Percentiles rank a stretch among this genome's conserved stretches.
These are phyloP conservation scores for Barnettozyma pratensis DNA, from an alignment of 805 yeast genomes.

Conservation along the genomic window DNA sequence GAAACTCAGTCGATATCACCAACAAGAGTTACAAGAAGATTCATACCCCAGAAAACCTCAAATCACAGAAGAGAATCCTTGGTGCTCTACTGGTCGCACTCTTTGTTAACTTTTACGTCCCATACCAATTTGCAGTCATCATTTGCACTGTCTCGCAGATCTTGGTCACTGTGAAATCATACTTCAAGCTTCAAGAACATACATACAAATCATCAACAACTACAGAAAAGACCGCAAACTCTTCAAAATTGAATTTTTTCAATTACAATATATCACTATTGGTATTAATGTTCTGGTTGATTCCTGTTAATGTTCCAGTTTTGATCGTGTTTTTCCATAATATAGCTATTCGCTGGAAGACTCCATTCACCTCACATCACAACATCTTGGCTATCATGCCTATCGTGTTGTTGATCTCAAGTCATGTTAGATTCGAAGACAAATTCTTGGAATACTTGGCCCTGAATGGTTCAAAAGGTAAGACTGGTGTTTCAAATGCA, in stretches of 20 bases:
- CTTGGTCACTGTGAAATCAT: constrained; percentile 41
- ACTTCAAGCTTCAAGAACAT: background rate
- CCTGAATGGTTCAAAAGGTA: constrained; percentile 28
- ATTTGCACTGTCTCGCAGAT: constrained; percentile 56
- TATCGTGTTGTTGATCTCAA: constrained; percentile 41
- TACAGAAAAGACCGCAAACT: background rate
- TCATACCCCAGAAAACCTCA: background rate
- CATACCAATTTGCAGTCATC: constrained; percentile 75
- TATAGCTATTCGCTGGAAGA: constrained; percentile 68
- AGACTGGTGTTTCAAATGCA: constrained; percentile 12
- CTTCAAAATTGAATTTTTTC: constrained; percentile 28
- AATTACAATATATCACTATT: constrained; percentile 62
- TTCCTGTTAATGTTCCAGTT: constrained; percentile 76
- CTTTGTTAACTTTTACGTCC: constrained; percentile 58
- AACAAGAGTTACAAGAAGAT: constrained; percentile 5
- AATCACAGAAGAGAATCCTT: constrained; percentile 11
- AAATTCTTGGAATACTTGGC: constrained; percentile 26
- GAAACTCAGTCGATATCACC: background rate
- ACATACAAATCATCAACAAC: background rate
- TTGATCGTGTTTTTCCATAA: constrained; percentile 79
- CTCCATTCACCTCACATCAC: constrained; percentile 85
- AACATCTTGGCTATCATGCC: constrained; percentile 76
- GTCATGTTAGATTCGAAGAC: constrained; percentile 7
- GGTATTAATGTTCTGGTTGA: constrained; percentile 67
- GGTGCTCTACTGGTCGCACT: constrained; percentile 29